phyloP scores from a whole-genome alignment of 2,329 filamentous ascomycete species.

The Berkeleyomyces basicola region DNA sequence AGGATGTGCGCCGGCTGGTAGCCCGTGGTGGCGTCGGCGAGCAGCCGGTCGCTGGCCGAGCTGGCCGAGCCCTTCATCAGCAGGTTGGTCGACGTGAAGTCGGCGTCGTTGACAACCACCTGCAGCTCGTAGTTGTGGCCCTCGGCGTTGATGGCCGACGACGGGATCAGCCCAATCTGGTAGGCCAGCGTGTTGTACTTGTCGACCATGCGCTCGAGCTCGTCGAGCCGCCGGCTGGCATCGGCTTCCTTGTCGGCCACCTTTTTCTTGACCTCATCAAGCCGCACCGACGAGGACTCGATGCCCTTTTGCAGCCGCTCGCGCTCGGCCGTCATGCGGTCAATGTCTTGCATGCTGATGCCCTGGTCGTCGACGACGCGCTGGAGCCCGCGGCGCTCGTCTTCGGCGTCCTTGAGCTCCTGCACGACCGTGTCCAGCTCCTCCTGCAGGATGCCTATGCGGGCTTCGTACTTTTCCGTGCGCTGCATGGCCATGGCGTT shows the following conservation, averaged over 20 bases:
- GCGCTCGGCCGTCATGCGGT: constrained; percentile 92
- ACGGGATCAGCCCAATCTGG: constrained; percentile 77
- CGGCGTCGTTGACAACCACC: constrained; percentile 65
- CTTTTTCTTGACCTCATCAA: constrained; percentile 73
- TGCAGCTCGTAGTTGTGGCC: constrained; percentile 71
- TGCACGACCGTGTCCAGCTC: constrained; percentile 64
- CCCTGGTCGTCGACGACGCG: constrained; percentile 80
- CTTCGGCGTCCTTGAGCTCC: constrained; percentile 65
- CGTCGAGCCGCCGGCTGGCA: constrained; percentile 70
- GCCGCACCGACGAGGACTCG: constrained; percentile 53
- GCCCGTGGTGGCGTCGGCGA: constrained; percentile 67
- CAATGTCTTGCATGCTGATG: constrained; percentile 94
- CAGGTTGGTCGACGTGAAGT: constrained; percentile 48
- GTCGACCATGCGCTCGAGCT: constrained; percentile 79
- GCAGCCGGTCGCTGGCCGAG: constrained; percentile 50
- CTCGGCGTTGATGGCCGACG: constrained; percentile 70
- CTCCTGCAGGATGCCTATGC: constrained; percentile 67
- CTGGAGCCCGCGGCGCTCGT: constrained; percentile 65
- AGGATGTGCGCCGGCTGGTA: constrained; percentile 82
- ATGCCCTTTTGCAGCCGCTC: constrained; percentile 84
- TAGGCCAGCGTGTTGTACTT: constrained; percentile 90
- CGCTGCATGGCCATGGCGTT: constrained; percentile 70
- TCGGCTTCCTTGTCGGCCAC: constrained; percentile 79
- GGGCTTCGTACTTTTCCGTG: constrained; percentile 72
- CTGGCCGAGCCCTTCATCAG: constrained; percentile 29